phyloP scores from a whole-genome alignment of 371 early-diverging fungal species.

The Nematocida ausubeli region DNA sequence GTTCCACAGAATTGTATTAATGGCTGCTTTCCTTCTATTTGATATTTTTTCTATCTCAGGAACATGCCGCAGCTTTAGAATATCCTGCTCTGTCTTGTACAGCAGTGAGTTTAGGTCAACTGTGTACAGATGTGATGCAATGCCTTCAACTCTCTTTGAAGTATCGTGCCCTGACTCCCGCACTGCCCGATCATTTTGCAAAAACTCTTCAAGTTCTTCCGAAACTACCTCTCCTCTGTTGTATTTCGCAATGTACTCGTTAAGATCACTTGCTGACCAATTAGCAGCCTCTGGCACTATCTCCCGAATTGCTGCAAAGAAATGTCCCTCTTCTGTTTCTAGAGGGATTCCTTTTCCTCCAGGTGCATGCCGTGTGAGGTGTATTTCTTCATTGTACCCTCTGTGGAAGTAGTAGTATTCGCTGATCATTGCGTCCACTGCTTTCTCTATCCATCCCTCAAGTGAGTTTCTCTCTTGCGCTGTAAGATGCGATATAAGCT shows the following conservation, averaged over 20 bases:
- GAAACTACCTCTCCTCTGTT: slow-evolving; percentile 33
- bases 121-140: slow-evolving; percentile 36
- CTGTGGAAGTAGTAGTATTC: slow-evolving; percentile 55
- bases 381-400: slow-evolving; percentile 36
- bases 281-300: slow-evolving; percentile 73
- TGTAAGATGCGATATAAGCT: slow-evolving; percentile 37
- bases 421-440: slow-evolving; percentile 44
- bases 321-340: slow-evolving; percentile 52
- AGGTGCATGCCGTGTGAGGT: slow-evolving; percentile 35
- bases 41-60: slow-evolving; percentile 27
- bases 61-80: slow-evolving; percentile 60
- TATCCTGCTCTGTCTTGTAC: slow-evolving; percentile 72
- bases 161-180: slow-evolving; percentile 87
- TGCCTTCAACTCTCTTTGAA: slow-evolving; percentile 72
- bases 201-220: slow-evolving; percentile 57
- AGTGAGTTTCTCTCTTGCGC: slow-evolving; percentile 37
- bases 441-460: slow-evolving; percentile 25
- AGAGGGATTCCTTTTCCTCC: slow-evolving; percentile 53
- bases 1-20: slow-evolving; percentile 47
- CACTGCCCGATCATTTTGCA: slow-evolving; percentile 68
- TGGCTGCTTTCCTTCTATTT: slow-evolving; percentile 53
- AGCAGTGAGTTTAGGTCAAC: slow-evolving; percentile 79
- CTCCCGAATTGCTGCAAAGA: slow-evolving; percentile 24
- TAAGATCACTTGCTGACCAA: slow-evolving; percentile 73
- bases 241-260: slow-evolving; percentile 52